These are phyloP conservation scores for Aspergillus saccharolyticus DNA, from an alignment of 495 filamentous ascomycete genomes.

Conservation along the genomic window DNA sequence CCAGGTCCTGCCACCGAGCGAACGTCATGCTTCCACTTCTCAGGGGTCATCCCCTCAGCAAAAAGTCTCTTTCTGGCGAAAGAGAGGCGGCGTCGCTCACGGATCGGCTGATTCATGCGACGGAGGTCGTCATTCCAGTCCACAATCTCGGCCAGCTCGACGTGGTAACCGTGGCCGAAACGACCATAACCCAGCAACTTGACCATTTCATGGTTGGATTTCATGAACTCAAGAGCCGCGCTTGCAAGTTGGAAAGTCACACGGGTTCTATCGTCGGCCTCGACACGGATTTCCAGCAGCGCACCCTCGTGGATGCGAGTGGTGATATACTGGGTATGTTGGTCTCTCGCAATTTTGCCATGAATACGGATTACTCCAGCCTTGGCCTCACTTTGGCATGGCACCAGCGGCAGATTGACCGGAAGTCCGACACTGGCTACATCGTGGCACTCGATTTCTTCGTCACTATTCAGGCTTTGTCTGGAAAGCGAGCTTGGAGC, in stretches of 20 bases:
- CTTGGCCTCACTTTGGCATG: slow-evolving; percentile 21
- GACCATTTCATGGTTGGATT: slow-evolving; percentile 24
- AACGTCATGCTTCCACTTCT: slow-evolving; percentile 31
- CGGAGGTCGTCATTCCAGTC: slow-evolving; percentile 30
- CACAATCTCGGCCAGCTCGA: slow-evolving; percentile 24
- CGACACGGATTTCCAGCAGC: slow-evolving; percentile 25
- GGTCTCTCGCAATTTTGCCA: slow-evolving; percentile 15
- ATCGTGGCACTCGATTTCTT: not conserved
- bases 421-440: not conserved
- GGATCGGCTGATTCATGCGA: slow-evolving; percentile 30
- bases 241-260: slow-evolving; percentile 28
- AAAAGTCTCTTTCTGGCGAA: slow-evolving; percentile 33
- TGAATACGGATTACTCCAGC: slow-evolving; percentile 26
- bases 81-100: slow-evolving; percentile 34
- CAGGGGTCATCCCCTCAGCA: slow-evolving; percentile 21
- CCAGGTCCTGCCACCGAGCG: slow-evolving; percentile 24
- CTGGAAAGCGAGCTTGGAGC: slow-evolving; percentile 15
- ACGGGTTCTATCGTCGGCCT: slow-evolving; percentile 18
- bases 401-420: slow-evolving; percentile 1
- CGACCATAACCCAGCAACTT: slow-evolving; percentile 20
- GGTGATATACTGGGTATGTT: slow-evolving; percentile 22
- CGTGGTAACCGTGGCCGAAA: slow-evolving; percentile 24
- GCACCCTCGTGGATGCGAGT: slow-evolving; percentile 31
- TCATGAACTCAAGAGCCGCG: slow-evolving; percentile 26
- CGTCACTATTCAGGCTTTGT: slow-evolving; percentile 17